Evolutionary conservation across 805 yeast species (phyloP).

Genomic region (Wickerhamiella brachini): DNA sequence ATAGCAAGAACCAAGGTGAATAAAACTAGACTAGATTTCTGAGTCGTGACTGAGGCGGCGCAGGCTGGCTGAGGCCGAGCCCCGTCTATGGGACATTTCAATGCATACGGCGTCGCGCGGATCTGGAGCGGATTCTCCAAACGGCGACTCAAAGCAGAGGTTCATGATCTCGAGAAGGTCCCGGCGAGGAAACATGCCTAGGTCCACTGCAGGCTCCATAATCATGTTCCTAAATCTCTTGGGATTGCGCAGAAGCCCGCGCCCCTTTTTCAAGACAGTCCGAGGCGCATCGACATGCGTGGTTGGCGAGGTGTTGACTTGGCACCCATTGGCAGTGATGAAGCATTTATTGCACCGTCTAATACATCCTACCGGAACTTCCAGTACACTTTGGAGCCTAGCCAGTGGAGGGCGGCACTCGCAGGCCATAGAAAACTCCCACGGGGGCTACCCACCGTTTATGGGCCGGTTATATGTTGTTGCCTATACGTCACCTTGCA

Average conservation of each 20-base stretch:
- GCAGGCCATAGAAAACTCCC: background rate
- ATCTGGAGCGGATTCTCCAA: background rate
- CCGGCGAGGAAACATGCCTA: slow-evolving; percentile 6
- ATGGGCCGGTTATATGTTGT: background rate
- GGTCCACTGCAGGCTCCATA: slow-evolving; percentile 7
- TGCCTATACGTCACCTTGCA: background rate
- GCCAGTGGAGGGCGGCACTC: background rate
- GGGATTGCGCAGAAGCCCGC: slow-evolving; percentile 4
- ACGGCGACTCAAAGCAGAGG: slow-evolving; percentile 15
- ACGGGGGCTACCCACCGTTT: background rate
- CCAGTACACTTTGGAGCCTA: background rate
- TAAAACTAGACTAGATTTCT: too few relatives aligned
- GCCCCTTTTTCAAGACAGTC: background rate
- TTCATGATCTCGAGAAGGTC: slow-evolving; percentile 11
- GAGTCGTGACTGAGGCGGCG: background rate
- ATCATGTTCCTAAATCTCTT: slow-evolving; percentile 7
- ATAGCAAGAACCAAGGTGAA: too few relatives aligned
- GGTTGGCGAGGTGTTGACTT: background rate
- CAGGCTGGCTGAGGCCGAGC: background rate
- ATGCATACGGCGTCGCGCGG: slow-evolving; percentile 2
- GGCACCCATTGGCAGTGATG: slow-evolving; percentile 1
- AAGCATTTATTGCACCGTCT: background rate
- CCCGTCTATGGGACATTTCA: background rate
- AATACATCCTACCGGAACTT: background rate
- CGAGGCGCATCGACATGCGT: background rate